phyloP scores from a whole-genome alignment of 2,329 filamentous ascomycete genomes.

The Fusarium sp. region DNA sequence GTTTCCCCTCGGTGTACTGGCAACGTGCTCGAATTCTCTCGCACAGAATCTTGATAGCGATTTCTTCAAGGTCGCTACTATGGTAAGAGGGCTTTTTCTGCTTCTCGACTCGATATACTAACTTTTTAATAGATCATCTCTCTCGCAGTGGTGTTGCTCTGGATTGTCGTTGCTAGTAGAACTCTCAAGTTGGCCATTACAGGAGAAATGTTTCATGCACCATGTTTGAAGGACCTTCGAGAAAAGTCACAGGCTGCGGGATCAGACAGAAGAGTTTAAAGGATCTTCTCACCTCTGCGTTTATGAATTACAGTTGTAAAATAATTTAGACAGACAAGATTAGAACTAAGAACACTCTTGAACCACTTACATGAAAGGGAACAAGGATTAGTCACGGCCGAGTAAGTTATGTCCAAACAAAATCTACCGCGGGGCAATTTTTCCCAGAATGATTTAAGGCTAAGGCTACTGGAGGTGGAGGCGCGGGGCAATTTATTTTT shows the following conservation, averaged over 20 bases:
- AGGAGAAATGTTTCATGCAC: constrained; percentile 59
- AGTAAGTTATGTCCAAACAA: background rate
- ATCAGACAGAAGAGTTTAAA: constrained; percentile 45
- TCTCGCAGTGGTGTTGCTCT: constrained; percentile 54
- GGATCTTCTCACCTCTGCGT: too few species aligned
- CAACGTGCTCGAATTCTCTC: constrained; percentile 54
- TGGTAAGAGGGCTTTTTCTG: constrained; percentile 7
- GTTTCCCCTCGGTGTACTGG: constrained; percentile 59
- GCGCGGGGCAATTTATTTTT: constrained; percentile 44
- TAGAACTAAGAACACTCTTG: background rate
- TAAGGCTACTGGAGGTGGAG: background rate
- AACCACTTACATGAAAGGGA: background rate
- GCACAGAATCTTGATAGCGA: constrained; percentile 55
- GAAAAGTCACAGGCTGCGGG: constrained; percentile 48
- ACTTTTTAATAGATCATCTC: constrained; percentile 52
- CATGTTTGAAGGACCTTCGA: constrained; percentile 54
- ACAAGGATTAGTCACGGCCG: background rate
- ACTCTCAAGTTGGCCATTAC: constrained; percentile 53
- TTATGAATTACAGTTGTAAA: background rate
- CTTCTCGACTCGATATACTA: background rate
- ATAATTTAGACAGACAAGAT: background rate
- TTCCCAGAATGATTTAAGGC: background rate
- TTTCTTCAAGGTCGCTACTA: constrained; percentile 57
- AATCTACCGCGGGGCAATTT: background rate
- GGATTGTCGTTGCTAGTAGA: constrained; percentile 54